A percentile compares a stretch with the other conserved stretches of the same genome.
Evolutionary conservation across 805 yeast genomes (phyloP).

Genomic region (Blastobotrys terrestris): DNA sequence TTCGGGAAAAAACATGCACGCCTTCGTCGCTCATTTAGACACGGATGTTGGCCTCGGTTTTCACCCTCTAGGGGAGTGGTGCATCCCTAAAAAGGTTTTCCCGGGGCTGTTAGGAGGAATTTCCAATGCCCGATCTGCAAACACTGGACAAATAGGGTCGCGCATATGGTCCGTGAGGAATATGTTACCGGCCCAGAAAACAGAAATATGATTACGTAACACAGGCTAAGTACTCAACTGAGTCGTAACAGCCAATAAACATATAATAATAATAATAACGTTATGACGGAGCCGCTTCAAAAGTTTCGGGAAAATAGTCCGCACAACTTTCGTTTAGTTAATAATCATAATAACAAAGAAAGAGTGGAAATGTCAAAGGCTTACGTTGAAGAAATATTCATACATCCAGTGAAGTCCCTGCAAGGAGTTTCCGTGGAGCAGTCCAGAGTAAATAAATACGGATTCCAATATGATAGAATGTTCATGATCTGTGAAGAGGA

Average conservation of each 20-base stretch:
- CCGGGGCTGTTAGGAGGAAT: neutral
- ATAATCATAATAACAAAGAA: too few species aligned
- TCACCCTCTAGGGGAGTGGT: neutral
- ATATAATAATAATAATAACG: too few species aligned
- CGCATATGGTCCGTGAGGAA: neutral
- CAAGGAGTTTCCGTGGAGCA: slow-evolving; percentile 25
- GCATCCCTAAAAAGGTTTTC: neutral
- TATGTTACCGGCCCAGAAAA: neutral
- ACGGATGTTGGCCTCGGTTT: neutral
- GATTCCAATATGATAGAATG: slow-evolving; percentile 30
- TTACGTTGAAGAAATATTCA: slow-evolving; percentile 13
- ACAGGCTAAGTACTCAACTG: neutral
- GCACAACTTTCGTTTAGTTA: neutral
- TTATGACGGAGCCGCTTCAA: too few species aligned
- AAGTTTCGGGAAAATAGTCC: neutral
- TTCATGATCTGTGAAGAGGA: slow-evolving; percentile 24
- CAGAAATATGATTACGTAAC: neutral
- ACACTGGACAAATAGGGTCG: neutral
- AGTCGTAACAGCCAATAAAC: neutral
- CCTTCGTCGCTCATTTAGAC: neutral
- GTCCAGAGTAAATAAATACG: slow-evolving; percentile 25
- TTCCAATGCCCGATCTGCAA: neutral
- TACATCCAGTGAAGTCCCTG: slow-evolving; percentile 32
- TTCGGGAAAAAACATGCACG: neutral
- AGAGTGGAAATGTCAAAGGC: too few species aligned